Evolutionary conservation across 169 alveolate genomes (phyloP), one percentile per base, ranked within the genome.

Genomic region (Plasmodium inui): DNA sequence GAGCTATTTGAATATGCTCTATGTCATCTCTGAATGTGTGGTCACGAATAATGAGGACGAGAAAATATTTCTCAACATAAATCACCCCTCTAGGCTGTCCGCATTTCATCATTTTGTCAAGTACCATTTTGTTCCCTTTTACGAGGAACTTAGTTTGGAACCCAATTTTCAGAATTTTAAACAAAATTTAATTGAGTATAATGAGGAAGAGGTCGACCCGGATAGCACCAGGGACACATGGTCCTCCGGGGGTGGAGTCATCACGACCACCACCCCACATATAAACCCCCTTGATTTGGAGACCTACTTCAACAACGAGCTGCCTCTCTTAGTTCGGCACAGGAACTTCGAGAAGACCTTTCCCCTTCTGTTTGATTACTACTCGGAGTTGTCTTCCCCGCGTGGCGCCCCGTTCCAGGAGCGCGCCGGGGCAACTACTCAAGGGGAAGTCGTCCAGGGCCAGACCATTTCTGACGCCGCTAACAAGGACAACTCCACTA

Each of bases 1-100:
- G 71, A 96, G 96, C 10, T 96, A 96, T 86, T 74, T 96, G 61
- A 96, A 96, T 96, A 80, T 96, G 95, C 82, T 96, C 44, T 96
- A 96, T 95, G 88, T 93, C 28, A 72, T 96, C 1, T 95, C 96
- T 6, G 86, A 91, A 91, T 81, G 34, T 91, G 78, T 67, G 37
- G 80, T 91, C 19, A 53, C 19, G 17, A 91, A 91, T 26, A 94
- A 92, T 19, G 94, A 96, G 28, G 96, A 96, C 44, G 92, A 71
- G 28, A 73, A 84, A 19, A 79, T 71, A 30, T 55, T 94, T 53
- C 71, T 95, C 8, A 95, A 94, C 28, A 1, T 32, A 22, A 95
- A 92, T 76, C 98, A 96, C 67, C 98, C 98, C 10, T 95, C 98
- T 57, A 39, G 98, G 83, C 92, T 96, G 12, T 93, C 96, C 30